These are phyloP conservation scores for Cryptococcus wingfieldii DNA, from an alignment of 1,284 basidiomycete species.

Conservation along the genomic window DNA sequence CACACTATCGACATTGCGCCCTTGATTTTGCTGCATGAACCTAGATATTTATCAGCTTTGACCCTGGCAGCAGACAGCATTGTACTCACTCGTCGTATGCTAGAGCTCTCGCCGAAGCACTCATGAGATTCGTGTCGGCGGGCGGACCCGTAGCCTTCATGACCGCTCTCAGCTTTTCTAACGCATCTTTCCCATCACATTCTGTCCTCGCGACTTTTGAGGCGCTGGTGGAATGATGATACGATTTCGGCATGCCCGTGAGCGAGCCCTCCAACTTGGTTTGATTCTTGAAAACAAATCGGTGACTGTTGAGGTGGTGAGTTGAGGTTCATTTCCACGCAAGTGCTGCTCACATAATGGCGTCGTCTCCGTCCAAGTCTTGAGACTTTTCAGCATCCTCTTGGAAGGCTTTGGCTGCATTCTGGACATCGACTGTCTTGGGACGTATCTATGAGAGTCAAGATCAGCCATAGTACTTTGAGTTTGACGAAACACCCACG, in stretches of 20 bases:
- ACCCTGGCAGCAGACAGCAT: slow-evolving; percentile 46
- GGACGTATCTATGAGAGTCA: slow-evolving; percentile 25
- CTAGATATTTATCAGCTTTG: slow-evolving; percentile 51
- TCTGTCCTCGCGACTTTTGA: slow-evolving; percentile 44
- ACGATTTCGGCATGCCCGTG: slow-evolving; percentile 28
- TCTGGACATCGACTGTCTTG: slow-evolving; percentile 32
- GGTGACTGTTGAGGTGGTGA: slow-evolving; percentile 23
- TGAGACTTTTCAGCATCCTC: slow-evolving; percentile 33
- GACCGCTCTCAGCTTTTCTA: slow-evolving; percentile 68
- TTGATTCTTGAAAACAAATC: slow-evolving; percentile 37
- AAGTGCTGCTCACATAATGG: slow-evolving; percentile 25
- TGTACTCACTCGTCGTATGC: slow-evolving; percentile 41
- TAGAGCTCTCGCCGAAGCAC: slow-evolving; percentile 53
- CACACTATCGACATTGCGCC: slow-evolving; percentile 61
- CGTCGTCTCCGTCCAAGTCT: slow-evolving; percentile 39
- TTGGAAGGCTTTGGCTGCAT: slow-evolving; percentile 30
- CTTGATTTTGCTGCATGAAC: slow-evolving; percentile 65
- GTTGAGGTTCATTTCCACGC: background rate
- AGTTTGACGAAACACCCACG: slow-evolving; percentile 51
- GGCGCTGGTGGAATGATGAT: slow-evolving; percentile 12
- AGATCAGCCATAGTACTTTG: background rate
- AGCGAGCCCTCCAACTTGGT: slow-evolving; percentile 29
- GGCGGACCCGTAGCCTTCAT: slow-evolving; percentile 73
- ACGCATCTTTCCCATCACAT: slow-evolving; percentile 66
- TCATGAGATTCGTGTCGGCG: slow-evolving; percentile 61